Conservation (phyloP, 805 yeast genomes). For the Metschnikowia santaceciliae region DNA sequence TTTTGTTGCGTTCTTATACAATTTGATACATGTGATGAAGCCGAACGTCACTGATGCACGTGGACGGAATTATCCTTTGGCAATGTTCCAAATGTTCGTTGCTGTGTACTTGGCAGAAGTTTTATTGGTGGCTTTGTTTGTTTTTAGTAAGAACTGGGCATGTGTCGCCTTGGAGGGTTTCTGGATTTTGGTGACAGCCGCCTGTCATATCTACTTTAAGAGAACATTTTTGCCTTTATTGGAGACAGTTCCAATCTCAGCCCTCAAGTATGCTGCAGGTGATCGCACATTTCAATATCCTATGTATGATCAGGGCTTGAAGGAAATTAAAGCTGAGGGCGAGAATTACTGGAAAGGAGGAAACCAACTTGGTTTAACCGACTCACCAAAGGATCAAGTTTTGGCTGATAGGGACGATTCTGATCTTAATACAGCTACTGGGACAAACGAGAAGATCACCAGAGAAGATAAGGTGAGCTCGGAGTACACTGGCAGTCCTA, state of each 20-base stretch:
- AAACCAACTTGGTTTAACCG: slow-evolving; percentile 35
- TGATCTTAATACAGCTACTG: slow-evolving; percentile 10
- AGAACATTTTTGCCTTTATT: slow-evolving; percentile 57
- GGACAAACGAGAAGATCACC: slow-evolving; percentile 9
- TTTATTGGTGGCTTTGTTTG: slow-evolving; percentile 66
- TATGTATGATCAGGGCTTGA: slow-evolving; percentile 57
- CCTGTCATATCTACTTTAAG: slow-evolving; percentile 56
- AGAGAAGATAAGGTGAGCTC: slow-evolving; percentile 3
- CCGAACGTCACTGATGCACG: slow-evolving; percentile 56
- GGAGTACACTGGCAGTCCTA: neutral
- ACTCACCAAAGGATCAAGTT: slow-evolving; percentile 12
- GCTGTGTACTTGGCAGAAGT: slow-evolving; percentile 70
- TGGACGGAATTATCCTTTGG: slow-evolving; percentile 71
- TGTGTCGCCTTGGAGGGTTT: slow-evolving; percentile 66
- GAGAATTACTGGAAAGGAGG: slow-evolving; percentile 45
- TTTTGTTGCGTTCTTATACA: slow-evolving; percentile 61
- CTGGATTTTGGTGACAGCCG: slow-evolving; percentile 54
- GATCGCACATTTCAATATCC: slow-evolving; percentile 51
- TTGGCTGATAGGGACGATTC: slow-evolving; percentile 16
- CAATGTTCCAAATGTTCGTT: slow-evolving; percentile 67
- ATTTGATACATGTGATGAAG: slow-evolving; percentile 57
- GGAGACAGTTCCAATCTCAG: slow-evolving; percentile 69
- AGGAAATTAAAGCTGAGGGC: slow-evolving; percentile 53
- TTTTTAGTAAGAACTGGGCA: slow-evolving; percentile 77
- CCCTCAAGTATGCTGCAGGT: slow-evolving; percentile 45